Evolutionary conservation across 495 filamentous ascomycete species (phyloP).

Genomic region (Daldinia loculata): DNA sequence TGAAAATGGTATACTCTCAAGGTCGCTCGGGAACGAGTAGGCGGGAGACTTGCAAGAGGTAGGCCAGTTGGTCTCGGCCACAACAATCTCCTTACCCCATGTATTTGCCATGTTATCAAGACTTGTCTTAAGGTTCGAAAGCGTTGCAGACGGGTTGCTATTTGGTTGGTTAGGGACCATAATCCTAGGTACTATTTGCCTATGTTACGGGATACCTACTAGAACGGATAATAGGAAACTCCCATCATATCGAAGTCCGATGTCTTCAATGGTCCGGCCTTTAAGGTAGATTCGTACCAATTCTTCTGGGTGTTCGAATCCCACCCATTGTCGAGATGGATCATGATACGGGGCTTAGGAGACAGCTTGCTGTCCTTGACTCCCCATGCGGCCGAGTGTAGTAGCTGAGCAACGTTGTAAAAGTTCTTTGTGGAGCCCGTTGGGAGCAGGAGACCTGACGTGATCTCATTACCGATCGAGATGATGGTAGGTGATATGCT

Average conservation of each 20-base stretch:
- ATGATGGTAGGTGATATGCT: constrained; percentile 67
- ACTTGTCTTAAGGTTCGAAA: constrained; percentile 62
- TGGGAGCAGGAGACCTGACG: constrained; percentile 69
- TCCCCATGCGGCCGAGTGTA: constrained; percentile 69
- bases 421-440: constrained; percentile 60
- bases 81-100: constrained; percentile 68
- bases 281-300: constrained; percentile 68
- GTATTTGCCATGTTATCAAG: constrained; percentile 65
- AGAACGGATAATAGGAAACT: constrained; percentile 77
- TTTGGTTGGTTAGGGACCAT: constrained; percentile 4
- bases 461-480: constrained; percentile 77
- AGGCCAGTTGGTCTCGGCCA: constrained; percentile 76
- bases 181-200: neutral
- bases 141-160: constrained; percentile 59
- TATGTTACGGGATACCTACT: constrained; percentile 31
- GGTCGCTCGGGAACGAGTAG: constrained; percentile 66
- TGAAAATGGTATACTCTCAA: constrained; percentile 65
- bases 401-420: constrained; percentile 65
- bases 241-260: constrained; percentile 75
- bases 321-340: constrained; percentile 77
- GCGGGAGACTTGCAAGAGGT: constrained; percentile 63
- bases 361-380: constrained; percentile 67
- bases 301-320: constrained; percentile 69
- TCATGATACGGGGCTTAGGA: constrained; percentile 69
- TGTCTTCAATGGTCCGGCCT: constrained; percentile 57